Evolutionary conservation across 768 basidiomycete species (phyloP), one percentile per base, ranked within the genome.

Genomic region (Roridomyces roridus): DNA sequence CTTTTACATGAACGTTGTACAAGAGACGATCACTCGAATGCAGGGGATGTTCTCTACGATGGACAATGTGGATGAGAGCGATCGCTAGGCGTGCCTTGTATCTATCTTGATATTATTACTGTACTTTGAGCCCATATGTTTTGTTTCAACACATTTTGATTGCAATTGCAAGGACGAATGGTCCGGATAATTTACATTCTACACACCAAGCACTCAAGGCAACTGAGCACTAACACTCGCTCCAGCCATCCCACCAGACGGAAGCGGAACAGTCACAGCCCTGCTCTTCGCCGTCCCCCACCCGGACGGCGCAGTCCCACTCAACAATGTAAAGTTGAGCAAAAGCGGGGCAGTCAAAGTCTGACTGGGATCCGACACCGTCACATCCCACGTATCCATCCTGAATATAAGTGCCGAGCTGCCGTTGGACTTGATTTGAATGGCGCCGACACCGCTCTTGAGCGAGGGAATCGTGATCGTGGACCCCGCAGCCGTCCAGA

Each of bases 301-400:
- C 12, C 70, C 74, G 5, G 66, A 25, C 21, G 65, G 66, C 20
- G 55, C 55, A 3, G 39, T 57, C 18, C 62, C 65, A 4, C 60
- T 59, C 47, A 65, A 60, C 25, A 67, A 49, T 21, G 66, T 69
- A 18, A 73, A 61, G 46, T 64, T 72, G 25, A 81, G 43, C 2
- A 46, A 34, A 12, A 62, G 26, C 29, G 44, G 39, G 11, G 65
- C 66, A 9, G 57, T 42, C 17, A 78, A 60, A 20, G 72, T 69
- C 64, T 81, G 80, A 23, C 78, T 78, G 12, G 83, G 83, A 60
- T 85, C 83, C 0, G 83, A 74, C 10, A 81, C 73, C 0, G 77
- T 80, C 53, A 85, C 58, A 25, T 64, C 68, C 60, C 73, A 67
- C 2, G 67, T 66, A 29, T 72, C 65, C 53, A 74, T 43, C 10